Conservation (phyloP, 306 rosid species). For the Cotoneaster glaucophyllus region DNA sequence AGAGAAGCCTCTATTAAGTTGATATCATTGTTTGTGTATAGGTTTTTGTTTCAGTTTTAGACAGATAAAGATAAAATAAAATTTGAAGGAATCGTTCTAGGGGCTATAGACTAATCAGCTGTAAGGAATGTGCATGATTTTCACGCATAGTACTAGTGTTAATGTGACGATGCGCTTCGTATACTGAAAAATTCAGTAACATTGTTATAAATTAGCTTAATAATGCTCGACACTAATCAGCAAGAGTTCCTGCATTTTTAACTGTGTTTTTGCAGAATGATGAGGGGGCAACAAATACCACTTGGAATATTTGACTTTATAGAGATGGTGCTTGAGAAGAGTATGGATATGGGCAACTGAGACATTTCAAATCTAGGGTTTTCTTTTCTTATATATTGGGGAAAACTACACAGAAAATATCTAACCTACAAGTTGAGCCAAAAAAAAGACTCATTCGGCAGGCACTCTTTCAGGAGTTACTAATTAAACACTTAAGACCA, state of each 20-base stretch:
- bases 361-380: background rate
- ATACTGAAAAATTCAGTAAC: background rate
- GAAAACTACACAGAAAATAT: background rate
- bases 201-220: background rate
- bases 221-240: background rate
- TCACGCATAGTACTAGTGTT: background rate
- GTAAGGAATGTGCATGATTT: background rate
- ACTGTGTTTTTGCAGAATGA: slow-evolving; percentile 1
- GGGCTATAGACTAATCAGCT: background rate
- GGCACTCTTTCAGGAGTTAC: background rate
- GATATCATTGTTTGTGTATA: slow-evolving; percentile 10
- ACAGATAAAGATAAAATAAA: background rate
- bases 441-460: background rate
- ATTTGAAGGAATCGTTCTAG: background rate
- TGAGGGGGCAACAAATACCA: background rate
- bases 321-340: slow-evolving; percentile 1
- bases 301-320: background rate
- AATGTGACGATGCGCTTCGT: background rate
- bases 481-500: background rate
- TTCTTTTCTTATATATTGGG: background rate
- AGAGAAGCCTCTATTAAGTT: slow-evolving; percentile 61
- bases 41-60: background rate
- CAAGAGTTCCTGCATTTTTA: background rate
- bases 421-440: background rate
- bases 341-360: background rate